These are phyloP conservation scores for Penicillium brevicompactum DNA, from an alignment of 2,329 filamentous ascomycete genomes.

Conservation along the genomic window DNA sequence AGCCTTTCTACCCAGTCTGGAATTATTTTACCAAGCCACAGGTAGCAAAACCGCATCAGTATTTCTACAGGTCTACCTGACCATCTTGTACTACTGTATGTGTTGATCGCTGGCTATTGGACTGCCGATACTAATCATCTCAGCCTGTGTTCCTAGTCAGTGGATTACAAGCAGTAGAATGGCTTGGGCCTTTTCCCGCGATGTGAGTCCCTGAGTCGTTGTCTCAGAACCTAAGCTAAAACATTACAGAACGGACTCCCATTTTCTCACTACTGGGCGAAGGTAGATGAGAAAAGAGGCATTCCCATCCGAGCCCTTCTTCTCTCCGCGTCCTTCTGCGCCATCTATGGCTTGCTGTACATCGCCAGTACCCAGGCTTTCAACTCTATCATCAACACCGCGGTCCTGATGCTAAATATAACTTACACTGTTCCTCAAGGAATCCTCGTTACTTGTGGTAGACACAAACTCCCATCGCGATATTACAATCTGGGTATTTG, in stretches of 20 bases:
- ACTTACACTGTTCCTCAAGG: slow-evolving; percentile 33
- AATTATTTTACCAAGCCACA: slow-evolving; percentile 26
- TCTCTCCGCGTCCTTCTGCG: slow-evolving; percentile 25
- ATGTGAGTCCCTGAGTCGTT: slow-evolving; percentile 25
- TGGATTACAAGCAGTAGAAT: slow-evolving; percentile 36
- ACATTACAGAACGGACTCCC: neutral
- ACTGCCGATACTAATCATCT: neutral
- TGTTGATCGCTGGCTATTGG: neutral
- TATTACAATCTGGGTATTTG: neutral
- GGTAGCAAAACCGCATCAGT: slow-evolving; percentile 24
- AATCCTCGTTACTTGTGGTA: slow-evolving; percentile 13
- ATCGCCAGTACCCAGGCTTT: slow-evolving; percentile 34
- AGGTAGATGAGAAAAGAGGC: slow-evolving; percentile 19
- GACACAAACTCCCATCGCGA: neutral
- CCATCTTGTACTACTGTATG: slow-evolving; percentile 9
- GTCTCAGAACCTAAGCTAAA: slow-evolving; percentile 14
- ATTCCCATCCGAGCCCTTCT: slow-evolving; percentile 29
- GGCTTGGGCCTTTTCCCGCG: slow-evolving; percentile 37
- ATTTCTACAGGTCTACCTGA: slow-evolving; percentile 15
- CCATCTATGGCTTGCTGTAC: slow-evolving; percentile 37
- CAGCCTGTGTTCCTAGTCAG: slow-evolving; percentile 29
- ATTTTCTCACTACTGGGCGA: neutral
- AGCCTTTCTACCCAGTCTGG: slow-evolving; percentile 15
- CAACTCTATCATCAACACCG: slow-evolving; percentile 36
- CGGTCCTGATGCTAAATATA: slow-evolving; percentile 33